Conservation (phyloP, 768 basidiomycete genomes). For the Kwoniella sp. region DNA sequence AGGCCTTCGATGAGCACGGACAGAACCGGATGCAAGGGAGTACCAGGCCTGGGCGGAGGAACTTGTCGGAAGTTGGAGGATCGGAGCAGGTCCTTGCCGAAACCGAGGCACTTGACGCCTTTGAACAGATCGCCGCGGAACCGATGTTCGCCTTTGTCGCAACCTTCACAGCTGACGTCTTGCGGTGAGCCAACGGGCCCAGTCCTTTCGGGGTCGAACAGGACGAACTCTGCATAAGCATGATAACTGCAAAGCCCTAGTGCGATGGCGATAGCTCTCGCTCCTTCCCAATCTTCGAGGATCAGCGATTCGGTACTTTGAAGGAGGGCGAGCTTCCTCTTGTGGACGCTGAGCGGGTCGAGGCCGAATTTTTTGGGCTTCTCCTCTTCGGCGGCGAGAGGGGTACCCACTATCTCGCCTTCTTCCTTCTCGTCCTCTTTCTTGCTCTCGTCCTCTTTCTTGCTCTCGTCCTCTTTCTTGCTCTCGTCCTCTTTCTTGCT, state of each 20-base stretch:
- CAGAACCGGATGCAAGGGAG: background rate
- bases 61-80: background rate
- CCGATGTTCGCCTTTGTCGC: background rate
- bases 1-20: background rate
- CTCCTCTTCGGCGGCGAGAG: no score
- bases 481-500: no score
- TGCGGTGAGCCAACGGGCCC: no score
- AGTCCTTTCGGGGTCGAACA: background rate
- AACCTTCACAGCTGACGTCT: no score
- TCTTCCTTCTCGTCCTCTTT: no score
- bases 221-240: background rate
- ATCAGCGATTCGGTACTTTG: conserved; percentile 4
- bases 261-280: background rate
- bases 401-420: no score
- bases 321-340: background rate
- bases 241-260: background rate
- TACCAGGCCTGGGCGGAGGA: background rate
- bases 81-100: background rate
- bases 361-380: background rate
- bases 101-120: background rate
- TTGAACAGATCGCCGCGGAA: background rate
- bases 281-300: conserved; percentile 5
- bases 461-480: no score
- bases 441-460: no score
- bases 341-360: background rate